Conservation (phyloP, 306 rosid species). For the Cajanus cajan region DNA sequence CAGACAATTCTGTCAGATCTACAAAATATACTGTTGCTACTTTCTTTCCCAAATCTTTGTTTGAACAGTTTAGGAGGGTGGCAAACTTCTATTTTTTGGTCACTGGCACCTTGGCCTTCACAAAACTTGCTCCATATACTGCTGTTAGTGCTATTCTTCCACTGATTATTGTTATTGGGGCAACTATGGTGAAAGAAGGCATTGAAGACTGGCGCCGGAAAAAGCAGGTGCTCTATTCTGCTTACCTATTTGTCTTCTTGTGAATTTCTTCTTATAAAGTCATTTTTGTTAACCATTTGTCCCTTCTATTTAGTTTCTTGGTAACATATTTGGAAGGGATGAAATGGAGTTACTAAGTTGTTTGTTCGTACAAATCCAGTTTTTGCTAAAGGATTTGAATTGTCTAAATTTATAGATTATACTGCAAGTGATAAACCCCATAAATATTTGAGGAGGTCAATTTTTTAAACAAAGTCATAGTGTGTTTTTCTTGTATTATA, state of each 20-base stretch:
- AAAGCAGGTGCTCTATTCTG: not conserved
- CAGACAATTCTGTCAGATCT: not conserved
- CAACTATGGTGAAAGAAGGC: not conserved
- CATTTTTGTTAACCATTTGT: not conserved
- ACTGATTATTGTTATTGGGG: not conserved
- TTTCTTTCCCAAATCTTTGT: not conserved
- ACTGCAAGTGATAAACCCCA: not conserved
- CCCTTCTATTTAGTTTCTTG: not conserved
- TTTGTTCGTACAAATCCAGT: not conserved
- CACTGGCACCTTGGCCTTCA: not conserved
- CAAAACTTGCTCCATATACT: constrained; percentile 3
- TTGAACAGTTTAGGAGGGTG: not conserved
- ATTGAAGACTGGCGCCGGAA: not conserved
- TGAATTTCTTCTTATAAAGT: not conserved
- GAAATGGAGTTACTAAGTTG: not conserved
- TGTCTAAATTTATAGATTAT: not conserved
- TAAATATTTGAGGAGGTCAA: not conserved
- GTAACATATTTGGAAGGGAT: not conserved
- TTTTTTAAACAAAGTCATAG: not conserved
- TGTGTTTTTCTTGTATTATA: not conserved
- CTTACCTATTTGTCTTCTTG: not conserved
- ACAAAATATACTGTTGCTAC: not conserved
- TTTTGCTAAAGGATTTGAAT: constrained; percentile 15
- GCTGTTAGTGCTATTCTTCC: constrained; percentile 1
- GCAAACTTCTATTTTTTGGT: not conserved